These are phyloP conservation scores for Botrytis tulipae DNA, from an alignment of 2,329 filamentous ascomycete genomes.

Conservation along the genomic window DNA sequence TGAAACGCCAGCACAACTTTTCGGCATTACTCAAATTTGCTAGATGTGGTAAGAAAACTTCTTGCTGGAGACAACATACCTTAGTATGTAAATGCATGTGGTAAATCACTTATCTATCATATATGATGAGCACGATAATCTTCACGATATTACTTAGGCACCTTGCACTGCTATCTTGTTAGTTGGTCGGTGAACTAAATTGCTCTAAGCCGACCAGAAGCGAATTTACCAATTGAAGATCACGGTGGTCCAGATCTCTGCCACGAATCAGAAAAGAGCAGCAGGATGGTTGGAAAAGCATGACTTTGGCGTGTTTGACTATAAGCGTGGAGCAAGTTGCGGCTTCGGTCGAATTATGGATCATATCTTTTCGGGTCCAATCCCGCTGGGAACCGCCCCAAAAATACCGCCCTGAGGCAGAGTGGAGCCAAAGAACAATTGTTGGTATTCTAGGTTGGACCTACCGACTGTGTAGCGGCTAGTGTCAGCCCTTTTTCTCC, in stretches of 20 bases:
- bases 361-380: not conserved
- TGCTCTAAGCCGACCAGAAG: constrained; percentile 1
- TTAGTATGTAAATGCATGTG: constrained; percentile 1
- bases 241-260: not conserved
- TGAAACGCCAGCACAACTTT: constrained; percentile 3
- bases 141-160: not conserved
- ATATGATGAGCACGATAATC: not conserved
- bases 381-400: constrained; percentile 1
- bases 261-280: not conserved
- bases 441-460: constrained; percentile 4
- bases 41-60: not conserved
- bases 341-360: constrained; percentile 2
- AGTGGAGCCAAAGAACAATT: constrained; percentile 12
- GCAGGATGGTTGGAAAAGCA: not conserved
- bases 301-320: not conserved
- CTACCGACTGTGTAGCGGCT: not conserved
- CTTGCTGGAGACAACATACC: not conserved
- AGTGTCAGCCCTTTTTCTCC: constrained; percentile 13
- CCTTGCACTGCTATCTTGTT: not conserved
- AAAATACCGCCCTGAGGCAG: not conserved
- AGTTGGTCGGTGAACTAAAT: not conserved
- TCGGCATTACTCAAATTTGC: not conserved
- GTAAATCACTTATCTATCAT: constrained; percentile 7
- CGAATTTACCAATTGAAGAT: not conserved
- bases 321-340: not conserved